These are phyloP conservation scores for Trichophyton equinum DNA, from an alignment of 2,329 filamentous ascomycete genomes.

Conservation along the genomic window DNA sequence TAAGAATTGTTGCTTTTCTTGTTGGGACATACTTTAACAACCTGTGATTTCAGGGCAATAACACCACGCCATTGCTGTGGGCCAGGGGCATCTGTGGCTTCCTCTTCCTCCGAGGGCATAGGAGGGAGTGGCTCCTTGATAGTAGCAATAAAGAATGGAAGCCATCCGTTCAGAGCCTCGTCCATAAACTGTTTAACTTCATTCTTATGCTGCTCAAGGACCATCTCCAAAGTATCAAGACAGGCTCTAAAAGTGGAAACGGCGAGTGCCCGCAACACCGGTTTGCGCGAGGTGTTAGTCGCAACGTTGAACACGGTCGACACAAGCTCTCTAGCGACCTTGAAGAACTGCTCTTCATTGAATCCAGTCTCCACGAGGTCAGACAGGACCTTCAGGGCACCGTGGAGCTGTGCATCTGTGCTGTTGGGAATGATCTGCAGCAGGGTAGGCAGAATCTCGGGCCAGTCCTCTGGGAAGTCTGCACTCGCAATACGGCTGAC, in stretches of 20 bases:
- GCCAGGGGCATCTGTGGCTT: conserved; percentile 40
- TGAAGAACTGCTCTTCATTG: conserved; percentile 90
- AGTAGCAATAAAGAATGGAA: conserved; percentile 72
- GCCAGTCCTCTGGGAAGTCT: conserved; percentile 94
- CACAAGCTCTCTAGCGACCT: conserved; percentile 73
- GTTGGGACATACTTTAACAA: conserved; percentile 51
- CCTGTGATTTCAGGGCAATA: conserved; percentile 79
- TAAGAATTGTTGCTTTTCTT: conserved; percentile 8
- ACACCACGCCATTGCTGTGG: conserved; percentile 65
- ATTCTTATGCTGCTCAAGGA: conserved; percentile 80
- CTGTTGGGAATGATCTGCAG: conserved; percentile 65
- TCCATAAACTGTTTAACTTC: conserved; percentile 84
- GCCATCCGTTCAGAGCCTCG: conserved; percentile 70
- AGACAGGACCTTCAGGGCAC: conserved; percentile 72
- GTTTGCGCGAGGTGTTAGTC: conserved; percentile 59
- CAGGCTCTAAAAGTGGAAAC: conserved; percentile 82
- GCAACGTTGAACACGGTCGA: conserved; percentile 73
- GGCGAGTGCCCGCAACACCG: conserved; percentile 67
- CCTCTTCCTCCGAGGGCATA: conserved; percentile 45
- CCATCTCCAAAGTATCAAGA: conserved; percentile 93
- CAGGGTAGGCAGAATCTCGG: conserved; percentile 68
- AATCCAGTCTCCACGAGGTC: conserved; percentile 90
- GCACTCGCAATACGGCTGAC: conserved; percentile 88
- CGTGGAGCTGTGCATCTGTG: conserved; percentile 69
- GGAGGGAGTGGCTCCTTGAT: conserved; percentile 62